phyloP scores from a whole-genome alignment of 2,329 filamentous ascomycete genomes.

The Talaromyces sp. region DNA sequence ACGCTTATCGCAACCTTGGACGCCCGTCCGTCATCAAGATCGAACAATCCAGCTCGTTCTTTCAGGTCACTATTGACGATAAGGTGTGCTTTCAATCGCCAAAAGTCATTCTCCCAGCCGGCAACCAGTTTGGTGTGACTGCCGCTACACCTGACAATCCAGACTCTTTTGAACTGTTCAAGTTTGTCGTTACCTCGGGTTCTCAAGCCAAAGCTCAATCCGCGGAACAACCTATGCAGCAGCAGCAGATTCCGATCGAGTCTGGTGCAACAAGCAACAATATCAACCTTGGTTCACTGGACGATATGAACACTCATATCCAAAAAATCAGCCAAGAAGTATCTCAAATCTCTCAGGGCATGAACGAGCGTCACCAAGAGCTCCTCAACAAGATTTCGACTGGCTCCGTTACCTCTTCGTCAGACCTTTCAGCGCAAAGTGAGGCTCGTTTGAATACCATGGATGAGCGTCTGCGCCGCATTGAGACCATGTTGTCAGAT shows the following conservation, averaged over 20 bases:
- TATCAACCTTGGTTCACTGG: constrained; percentile 60
- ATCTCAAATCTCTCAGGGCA: constrained; percentile 51
- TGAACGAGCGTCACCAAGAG: constrained; percentile 54
- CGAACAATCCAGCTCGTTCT: constrained; percentile 59
- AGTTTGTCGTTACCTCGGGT: constrained; percentile 60
- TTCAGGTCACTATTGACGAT: constrained; percentile 79
- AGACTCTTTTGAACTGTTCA: constrained; percentile 92
- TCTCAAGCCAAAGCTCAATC: constrained; percentile 32
- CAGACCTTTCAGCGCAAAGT: constrained; percentile 20
- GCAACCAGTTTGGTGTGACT: constrained; percentile 81
- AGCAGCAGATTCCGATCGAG: constrained; percentile 29
- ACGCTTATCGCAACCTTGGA: constrained; percentile 86
- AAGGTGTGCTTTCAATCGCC: constrained; percentile 76
- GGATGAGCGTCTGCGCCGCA: constrained; percentile 49
- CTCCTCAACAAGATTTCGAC: constrained; percentile 38
- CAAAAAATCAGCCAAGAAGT: constrained; percentile 57
- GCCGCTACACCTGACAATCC: constrained; percentile 86
- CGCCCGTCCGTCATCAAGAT: constrained; percentile 76
- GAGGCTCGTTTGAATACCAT: constrained; percentile 40
- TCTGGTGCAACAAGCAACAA: constrained; percentile 39
- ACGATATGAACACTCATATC: constrained; percentile 78
- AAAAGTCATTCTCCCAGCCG: constrained; percentile 69
- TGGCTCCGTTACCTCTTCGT: constrained; percentile 1
- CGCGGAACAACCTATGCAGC: constrained; percentile 29
- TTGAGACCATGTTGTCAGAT: constrained; percentile 50